Evolutionary conservation across 116 monocot species (phyloP).

Genomic region (Iris pallida): DNA sequence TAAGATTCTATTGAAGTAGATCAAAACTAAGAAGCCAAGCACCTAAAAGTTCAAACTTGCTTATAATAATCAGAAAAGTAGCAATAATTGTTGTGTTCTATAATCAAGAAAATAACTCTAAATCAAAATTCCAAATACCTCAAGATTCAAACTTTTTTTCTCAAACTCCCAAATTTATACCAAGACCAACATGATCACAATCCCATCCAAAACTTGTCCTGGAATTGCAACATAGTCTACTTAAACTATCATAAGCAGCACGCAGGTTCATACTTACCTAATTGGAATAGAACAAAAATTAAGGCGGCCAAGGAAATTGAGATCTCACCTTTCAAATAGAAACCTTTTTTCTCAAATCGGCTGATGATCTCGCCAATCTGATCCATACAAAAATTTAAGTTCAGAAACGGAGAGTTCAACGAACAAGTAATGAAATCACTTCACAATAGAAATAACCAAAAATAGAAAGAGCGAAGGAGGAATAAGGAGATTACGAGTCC

Average conservation of each 20-base stretch:
- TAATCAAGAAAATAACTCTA: constrained; percentile 4
- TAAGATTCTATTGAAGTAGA: too few relatives aligned
- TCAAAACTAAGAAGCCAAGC: too few relatives aligned
- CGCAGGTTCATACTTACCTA: background rate
- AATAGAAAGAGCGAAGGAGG: background rate
- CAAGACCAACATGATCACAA: background rate
- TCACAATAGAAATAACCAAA: background rate
- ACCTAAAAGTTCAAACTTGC: too few relatives aligned
- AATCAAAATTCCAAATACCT: background rate
- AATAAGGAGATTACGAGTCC: constrained; percentile 41
- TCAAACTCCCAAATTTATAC: background rate
- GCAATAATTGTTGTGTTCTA: too few relatives aligned
- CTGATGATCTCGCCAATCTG: constrained; percentile 77
- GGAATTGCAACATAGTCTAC: background rate
- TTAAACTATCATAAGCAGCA: background rate
- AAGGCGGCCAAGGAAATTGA: background rate
- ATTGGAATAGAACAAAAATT: background rate
- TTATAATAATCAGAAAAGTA: too few relatives aligned
- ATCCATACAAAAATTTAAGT: constrained; percentile 8
- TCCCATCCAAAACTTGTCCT: too few relatives aligned
- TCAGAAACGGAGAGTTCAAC: background rate
- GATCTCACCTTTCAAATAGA: constrained; percentile 60
- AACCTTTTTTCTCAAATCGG: constrained; percentile 88
- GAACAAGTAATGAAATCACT: background rate
- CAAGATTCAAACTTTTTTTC: background rate